A percentile compares a stretch with the other conserved stretches of the same genome.
Evolutionary conservation across 140 eudicot species (phyloP).

Genomic region (Senecio squalidus): DNA sequence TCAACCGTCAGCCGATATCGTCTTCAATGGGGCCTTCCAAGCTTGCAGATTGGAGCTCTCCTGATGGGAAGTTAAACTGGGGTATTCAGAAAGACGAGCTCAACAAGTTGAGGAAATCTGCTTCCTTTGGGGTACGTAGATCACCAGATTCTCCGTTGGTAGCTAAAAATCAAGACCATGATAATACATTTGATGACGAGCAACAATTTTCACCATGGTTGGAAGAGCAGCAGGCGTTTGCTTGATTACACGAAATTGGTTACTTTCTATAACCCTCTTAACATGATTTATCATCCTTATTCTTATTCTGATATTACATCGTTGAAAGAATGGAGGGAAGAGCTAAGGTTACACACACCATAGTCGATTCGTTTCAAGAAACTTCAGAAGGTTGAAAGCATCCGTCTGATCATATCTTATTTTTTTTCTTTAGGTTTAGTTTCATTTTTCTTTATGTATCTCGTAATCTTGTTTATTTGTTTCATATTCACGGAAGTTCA

Average conservation of each 20-base stretch:
- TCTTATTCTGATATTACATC: conserved; percentile 25
- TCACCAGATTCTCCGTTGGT: conserved; percentile 21
- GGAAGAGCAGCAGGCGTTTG: conserved; percentile 66
- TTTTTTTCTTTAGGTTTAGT: conserved; percentile 23
- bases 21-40: conserved; percentile 27
- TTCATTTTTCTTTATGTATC: conserved; percentile 2
- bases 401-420: conserved; percentile 21
- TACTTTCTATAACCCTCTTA: conserved; percentile 25
- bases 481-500: conserved; percentile 5
- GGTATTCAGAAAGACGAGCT: conserved; percentile 74
- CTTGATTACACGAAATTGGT: conserved; percentile 31
- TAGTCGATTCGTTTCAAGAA: conserved; percentile 13
- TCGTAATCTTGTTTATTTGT: conserved; percentile 10
- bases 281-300: conserved; percentile 20
- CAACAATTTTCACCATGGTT: conserved; percentile 51
- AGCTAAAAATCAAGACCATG: conserved; percentile 15
- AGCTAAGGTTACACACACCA: conserved; percentile 19
- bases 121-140: conserved; percentile 61
- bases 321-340: conserved; percentile 18
- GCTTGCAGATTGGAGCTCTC: conserved; percentile 72
- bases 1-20: conserved; percentile 36
- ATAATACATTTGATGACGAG: conserved; percentile 31
- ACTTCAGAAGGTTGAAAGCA: conserved; percentile 25
- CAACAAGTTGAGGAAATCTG: conserved; percentile 65
- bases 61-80: conserved; percentile 79